phyloP scores from a whole-genome alignment of 306 rosid genomes.

The Fragaria iinumae region DNA sequence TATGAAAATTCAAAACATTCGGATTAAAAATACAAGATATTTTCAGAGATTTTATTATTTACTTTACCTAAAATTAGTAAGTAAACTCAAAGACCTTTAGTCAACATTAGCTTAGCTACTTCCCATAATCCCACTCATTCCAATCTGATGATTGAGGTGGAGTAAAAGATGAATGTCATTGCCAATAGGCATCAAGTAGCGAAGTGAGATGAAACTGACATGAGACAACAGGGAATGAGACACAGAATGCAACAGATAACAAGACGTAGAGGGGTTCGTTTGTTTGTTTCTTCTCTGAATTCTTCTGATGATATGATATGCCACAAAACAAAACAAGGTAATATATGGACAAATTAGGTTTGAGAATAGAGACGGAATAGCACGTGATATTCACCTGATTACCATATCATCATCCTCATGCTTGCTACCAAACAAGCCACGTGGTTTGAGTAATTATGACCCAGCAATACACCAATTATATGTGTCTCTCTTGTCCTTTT shows the following conservation, averaged over 20 bases:
- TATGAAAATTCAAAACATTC: no score
- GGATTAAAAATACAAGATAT: no score
- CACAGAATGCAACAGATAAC: neutral
- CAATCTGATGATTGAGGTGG: neutral
- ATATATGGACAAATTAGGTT: neutral
- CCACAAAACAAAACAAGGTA: neutral
- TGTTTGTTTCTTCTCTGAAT: neutral
- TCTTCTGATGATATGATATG: neutral
- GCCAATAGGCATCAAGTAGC: neutral
- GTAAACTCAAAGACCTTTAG: neutral
- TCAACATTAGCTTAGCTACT: neutral
- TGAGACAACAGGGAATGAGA: neutral
- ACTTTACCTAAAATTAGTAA: no score
- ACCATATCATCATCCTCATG: neutral
- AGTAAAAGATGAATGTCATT: neutral
- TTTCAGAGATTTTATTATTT: no score
- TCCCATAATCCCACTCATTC: neutral
- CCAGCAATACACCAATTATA: neutral
- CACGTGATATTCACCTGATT: slow-evolving; percentile 21
- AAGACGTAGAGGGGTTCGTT: neutral
- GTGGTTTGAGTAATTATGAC: neutral
- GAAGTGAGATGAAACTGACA: neutral
- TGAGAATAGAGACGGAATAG: neutral
- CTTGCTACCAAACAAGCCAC: neutral
- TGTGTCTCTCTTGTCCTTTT: neutral